phyloP scores from a whole-genome alignment of 2,329 filamentous ascomycete species.

The Pyrenophora teres region DNA sequence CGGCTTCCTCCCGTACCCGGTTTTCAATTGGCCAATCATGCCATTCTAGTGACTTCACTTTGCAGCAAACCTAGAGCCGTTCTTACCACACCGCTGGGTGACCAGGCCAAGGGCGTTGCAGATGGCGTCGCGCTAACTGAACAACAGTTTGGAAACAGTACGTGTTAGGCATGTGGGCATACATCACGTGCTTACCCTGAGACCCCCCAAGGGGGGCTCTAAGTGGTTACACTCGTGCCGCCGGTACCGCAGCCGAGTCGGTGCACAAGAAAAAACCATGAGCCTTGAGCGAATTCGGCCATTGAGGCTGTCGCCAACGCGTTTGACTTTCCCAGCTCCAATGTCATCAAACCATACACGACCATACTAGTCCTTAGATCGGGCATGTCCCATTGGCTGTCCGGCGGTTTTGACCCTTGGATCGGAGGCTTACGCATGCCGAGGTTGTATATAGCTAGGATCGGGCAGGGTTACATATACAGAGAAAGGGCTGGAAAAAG shows the following conservation, averaged over 20 bases:
- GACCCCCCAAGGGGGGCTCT: background rate
- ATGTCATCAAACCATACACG: background rate
- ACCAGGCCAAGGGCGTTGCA: background rate
- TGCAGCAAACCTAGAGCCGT: background rate
- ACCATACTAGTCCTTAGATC: background rate
- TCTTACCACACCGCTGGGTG: background rate
- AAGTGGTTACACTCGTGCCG: background rate
- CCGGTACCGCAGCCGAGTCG: background rate
- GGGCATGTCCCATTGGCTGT: conserved; percentile 3
- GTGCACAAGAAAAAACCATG: background rate
- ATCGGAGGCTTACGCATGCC: conserved; percentile 10
- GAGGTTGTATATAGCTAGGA: conserved; percentile 6
- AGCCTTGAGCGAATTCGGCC: no score
- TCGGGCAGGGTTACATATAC: conserved; percentile 2
- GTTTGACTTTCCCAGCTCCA: background rate
- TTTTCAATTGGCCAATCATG: conserved; percentile 1
- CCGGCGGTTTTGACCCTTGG: background rate
- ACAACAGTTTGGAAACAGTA: conserved; percentile 4
- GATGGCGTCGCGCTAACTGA: no score
- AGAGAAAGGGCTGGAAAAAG: background rate
- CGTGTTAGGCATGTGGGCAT: background rate
- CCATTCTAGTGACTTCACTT: background rate
- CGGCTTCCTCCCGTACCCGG: background rate
- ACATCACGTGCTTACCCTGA: background rate
- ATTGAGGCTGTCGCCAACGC: background rate